phyloP scores from a whole-genome alignment of 441 rosid genomes.

The Hura crepitans region DNA sequence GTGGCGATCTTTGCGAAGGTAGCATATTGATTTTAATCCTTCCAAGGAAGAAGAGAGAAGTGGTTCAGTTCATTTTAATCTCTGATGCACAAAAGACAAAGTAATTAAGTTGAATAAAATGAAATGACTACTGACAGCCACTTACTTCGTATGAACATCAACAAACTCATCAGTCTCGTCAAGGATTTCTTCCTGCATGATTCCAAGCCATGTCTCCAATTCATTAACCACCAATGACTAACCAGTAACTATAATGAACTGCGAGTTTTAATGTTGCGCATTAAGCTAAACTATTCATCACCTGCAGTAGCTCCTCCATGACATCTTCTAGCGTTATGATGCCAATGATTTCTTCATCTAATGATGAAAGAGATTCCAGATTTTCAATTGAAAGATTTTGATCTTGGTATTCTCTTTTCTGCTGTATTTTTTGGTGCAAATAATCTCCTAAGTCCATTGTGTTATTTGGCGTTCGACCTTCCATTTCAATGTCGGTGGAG shows the following conservation, averaged over 20 bases:
- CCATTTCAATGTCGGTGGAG: constrained; percentile 21
- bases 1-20: constrained; percentile 31
- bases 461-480: constrained; percentile 30
- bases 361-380: constrained; percentile 31
- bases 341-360: constrained; percentile 56
- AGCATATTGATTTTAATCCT: constrained; percentile 60
- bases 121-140: neutral
- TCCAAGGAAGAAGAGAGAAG: neutral
- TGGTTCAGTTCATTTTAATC: neutral
- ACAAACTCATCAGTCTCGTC: constrained; percentile 80
- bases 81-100: neutral
- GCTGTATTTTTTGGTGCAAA: no score
- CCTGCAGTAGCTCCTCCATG: constrained; percentile 84
- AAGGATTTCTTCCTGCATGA: constrained; percentile 63
- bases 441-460: no score
- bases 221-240: no score
- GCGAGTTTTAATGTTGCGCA: neutral
- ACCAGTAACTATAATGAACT: no score
- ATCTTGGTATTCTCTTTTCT: constrained; percentile 21
- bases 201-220: neutral
- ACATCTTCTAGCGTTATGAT: constrained; percentile 88
- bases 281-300: constrained; percentile 16
- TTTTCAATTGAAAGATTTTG: constrained; percentile 25
- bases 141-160: constrained; percentile 55
- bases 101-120: neutral